These are phyloP conservation scores for Botryobasidium botryosum DNA, from an alignment of 768 basidiomycete genomes.

Conservation along the genomic window DNA sequence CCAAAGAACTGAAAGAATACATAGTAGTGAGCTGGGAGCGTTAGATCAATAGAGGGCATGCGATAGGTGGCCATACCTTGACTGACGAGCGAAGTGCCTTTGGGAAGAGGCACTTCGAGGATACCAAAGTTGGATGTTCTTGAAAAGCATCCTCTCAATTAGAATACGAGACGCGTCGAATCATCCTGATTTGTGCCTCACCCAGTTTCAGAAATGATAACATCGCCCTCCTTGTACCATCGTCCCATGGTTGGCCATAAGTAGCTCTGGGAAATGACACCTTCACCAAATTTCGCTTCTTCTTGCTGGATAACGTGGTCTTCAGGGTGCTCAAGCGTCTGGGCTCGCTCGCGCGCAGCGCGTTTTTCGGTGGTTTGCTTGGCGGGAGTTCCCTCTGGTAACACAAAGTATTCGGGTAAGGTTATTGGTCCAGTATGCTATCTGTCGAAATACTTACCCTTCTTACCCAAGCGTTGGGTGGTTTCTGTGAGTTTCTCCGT, in stretches of 20 bases:
- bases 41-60: background rate
- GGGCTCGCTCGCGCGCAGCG: background rate
- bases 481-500: constrained; percentile 23
- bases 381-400: no score
- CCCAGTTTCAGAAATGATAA: constrained; percentile 81
- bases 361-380: constrained; percentile 3
- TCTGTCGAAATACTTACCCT: no score
- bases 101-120: constrained; percentile 61
- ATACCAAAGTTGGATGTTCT: constrained; percentile 77
- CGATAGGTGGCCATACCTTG: constrained; percentile 25
- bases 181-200: background rate
- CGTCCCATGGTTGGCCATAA: constrained; percentile 66
- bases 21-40: background rate
- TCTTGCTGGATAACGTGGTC: constrained; percentile 12
- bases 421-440: no score
- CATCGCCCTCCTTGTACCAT: constrained; percentile 57
- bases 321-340: constrained; percentile 28
- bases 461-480: no score
- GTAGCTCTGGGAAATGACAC: constrained; percentile 55
- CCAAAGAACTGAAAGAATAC: constrained; percentile 47
- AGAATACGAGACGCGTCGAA: background rate
- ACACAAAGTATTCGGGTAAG: no score
- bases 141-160: constrained; percentile 10
- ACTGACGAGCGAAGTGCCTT: constrained; percentile 42
- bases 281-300: no score